A percentile compares a stretch with the other conserved stretches of the same genome.
phyloP scores from a whole-genome alignment of 2,329 filamentous ascomycete species.

The Trichophyton verrucosum region DNA sequence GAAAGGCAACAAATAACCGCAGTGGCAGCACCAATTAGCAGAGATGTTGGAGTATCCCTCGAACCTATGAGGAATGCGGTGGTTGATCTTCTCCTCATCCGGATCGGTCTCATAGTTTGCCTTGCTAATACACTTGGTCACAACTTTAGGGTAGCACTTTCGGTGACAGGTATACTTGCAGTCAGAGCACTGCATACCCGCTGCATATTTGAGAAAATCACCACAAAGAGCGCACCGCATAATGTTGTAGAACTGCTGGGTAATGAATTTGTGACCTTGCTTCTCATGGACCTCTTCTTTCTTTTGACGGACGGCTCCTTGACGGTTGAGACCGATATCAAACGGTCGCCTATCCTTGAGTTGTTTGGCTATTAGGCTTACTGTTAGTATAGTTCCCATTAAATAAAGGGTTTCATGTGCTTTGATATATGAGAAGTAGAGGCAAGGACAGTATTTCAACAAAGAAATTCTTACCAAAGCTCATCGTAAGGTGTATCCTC shows the following conservation, averaged over 20 bases:
- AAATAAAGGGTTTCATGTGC: background rate
- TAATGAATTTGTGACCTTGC: constrained; percentile 97
- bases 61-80: constrained; percentile 95
- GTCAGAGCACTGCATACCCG: constrained; percentile 97
- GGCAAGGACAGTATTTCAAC: background rate
- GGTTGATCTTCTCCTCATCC: constrained; percentile 99
- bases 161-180: constrained; percentile 99
- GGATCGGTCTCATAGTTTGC: constrained; percentile 97
- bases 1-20: constrained; percentile 87
- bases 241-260: constrained; percentile 99
- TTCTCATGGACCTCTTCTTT: constrained; percentile 98
- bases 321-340: constrained; percentile 81
- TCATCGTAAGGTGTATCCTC: constrained; percentile 79
- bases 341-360: constrained; percentile 69
- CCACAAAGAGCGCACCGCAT: constrained; percentile 98
- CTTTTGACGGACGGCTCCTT: constrained; percentile 90
- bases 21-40: constrained; percentile 99
- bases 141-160: constrained; percentile 91
- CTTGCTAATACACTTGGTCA: constrained; percentile 99
- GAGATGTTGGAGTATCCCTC: constrained; percentile 94
- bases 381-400: constrained; percentile 14
- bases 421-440: background rate
- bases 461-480: constrained; percentile 48
- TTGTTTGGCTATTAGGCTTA: constrained; percentile 53
- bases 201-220: constrained; percentile 96